phyloP scores from a whole-genome alignment of 768 basidiomycete species.

The Candolleomyces efflorescens region DNA sequence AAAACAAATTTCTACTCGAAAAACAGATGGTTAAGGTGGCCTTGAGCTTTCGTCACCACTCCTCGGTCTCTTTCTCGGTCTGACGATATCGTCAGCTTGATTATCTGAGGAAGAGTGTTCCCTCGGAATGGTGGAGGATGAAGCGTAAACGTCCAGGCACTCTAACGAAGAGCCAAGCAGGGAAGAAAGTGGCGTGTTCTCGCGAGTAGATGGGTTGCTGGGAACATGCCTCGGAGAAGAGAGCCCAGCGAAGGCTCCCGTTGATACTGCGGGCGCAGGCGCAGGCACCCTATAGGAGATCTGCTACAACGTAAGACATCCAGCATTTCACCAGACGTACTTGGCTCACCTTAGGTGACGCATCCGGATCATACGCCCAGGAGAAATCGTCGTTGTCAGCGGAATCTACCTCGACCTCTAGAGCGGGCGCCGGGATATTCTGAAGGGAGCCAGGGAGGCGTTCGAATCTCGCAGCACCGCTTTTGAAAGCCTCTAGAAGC shows the following conservation, averaged over 20 bases:
- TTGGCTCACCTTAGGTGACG: slow-evolving; percentile 2
- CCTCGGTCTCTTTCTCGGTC: slow-evolving; percentile 28
- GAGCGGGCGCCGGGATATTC: not conserved
- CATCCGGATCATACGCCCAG: slow-evolving; percentile 40
- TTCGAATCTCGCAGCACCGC: slow-evolving; percentile 47
- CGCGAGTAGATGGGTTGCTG: not conserved
- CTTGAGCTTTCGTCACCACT: slow-evolving; percentile 11
- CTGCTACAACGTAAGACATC: not conserved
- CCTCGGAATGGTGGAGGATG: not conserved
- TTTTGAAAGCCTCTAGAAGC: slow-evolving; percentile 45
- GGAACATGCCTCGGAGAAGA: not conserved
- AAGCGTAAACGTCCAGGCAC: not conserved
- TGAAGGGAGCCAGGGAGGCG: slow-evolving; percentile 13
- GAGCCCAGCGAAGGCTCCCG: not conserved
- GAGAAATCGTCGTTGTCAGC: slow-evolving; percentile 33
- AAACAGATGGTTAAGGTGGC: too few species aligned
- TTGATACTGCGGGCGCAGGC: not conserved
- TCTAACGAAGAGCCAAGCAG: not conserved
- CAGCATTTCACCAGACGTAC: not conserved
- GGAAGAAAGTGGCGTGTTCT: not conserved
- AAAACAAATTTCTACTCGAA: too few species aligned
- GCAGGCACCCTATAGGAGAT: not conserved
- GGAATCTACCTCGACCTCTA: slow-evolving; percentile 4
- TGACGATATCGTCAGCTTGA: not conserved
- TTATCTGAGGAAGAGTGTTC: not conserved